A percentile compares a stretch with the other conserved stretches of the same genome.
Conservation (phyloP, 2,329 filamentous ascomycete genomes). For the Cladosporium sp. region DNA sequence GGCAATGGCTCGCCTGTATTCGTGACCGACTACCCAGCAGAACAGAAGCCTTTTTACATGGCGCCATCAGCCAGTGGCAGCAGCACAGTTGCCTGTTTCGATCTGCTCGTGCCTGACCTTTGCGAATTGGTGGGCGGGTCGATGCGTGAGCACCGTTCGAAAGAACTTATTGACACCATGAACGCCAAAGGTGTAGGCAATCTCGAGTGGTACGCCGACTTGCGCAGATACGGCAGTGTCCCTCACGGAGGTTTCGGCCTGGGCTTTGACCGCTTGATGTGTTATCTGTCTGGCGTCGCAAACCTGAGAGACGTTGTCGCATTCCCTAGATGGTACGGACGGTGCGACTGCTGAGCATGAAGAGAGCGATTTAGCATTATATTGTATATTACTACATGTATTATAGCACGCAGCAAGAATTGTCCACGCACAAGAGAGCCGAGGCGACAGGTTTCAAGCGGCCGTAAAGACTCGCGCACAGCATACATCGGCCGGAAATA, state of each 20-base stretch:
- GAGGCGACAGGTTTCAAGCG: too few species aligned
- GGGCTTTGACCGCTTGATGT: constrained; percentile 81
- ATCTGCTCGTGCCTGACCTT: constrained; percentile 78
- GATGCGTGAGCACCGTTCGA: constrained; percentile 76
- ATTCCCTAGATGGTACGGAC: constrained; percentile 69
- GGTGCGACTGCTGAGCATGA: constrained; percentile 32
- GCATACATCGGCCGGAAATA: background rate
- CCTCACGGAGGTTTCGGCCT: constrained; percentile 89
- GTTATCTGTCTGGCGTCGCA: constrained; percentile 74
- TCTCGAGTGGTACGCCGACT: constrained; percentile 81
- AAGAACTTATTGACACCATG: constrained; percentile 67
- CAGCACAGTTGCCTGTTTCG: constrained; percentile 65
- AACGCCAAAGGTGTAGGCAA: constrained; percentile 56
- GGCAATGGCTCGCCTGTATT: constrained; percentile 70
- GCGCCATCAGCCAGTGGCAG: constrained; percentile 43
- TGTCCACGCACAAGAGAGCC: background rate
- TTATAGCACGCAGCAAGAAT: background rate
- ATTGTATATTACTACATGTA: constrained; percentile 2
- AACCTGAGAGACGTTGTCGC: constrained; percentile 82
- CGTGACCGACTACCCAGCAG: constrained; percentile 85
- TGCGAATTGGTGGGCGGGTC: constrained; percentile 87
- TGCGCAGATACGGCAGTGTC: constrained; percentile 84
- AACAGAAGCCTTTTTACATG: constrained; percentile 93
- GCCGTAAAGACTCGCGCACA: too few species aligned
- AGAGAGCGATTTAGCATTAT: background rate